Evolutionary conservation across 352 stramenopile species (phyloP), one percentile per base, ranked within the genome.

Genomic region (Phytopythium delawarense): DNA sequence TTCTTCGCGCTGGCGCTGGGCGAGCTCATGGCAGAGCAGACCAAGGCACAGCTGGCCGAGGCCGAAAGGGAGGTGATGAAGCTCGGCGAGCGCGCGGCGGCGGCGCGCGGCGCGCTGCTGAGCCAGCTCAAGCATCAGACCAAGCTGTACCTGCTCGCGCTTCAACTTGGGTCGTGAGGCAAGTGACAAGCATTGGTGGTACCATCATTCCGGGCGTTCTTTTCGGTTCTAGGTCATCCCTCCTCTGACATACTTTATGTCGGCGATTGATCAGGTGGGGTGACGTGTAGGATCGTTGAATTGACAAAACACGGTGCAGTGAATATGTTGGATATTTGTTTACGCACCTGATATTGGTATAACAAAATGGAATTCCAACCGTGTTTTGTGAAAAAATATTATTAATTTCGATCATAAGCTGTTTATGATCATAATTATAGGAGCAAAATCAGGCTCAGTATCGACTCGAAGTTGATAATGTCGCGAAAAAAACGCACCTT

Each of bases 81-180:
- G 57, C 23, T 57, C 18, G 74, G 61, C 46, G 81, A 83, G 21
- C 74, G 75, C 39, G 63, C 64, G 32, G 75, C 66, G 16, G 32
- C 71, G 5, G 76, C 78, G 25, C 74, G 82, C 30, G 56, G 78
- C 34, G 69, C 73, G 57, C 72, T 93, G 49, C 61, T 90, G 35
- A 79, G 76, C 48, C 80, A 93, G 71, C 75, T 93, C 68, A 89
- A 93, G 70, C 78, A 88, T 52, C 80, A 92, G 61, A 92, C 75
- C 62, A 90, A 92, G 64, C 63, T 92, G 46, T 93, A 95, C 61
- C 67, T 88, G 20, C 73, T 94, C 28, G 74, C 80, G 52, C 72
- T 89, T 77, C 68, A 74, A 61, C 71, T 66, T 35, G 65, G 57
- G 57, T 30, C 35, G 1, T 40, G 35, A 40, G 9, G 35, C 1